phyloP scores from a whole-genome alignment of 768 basidiomycete genomes.

The Pholiota molesta region DNA sequence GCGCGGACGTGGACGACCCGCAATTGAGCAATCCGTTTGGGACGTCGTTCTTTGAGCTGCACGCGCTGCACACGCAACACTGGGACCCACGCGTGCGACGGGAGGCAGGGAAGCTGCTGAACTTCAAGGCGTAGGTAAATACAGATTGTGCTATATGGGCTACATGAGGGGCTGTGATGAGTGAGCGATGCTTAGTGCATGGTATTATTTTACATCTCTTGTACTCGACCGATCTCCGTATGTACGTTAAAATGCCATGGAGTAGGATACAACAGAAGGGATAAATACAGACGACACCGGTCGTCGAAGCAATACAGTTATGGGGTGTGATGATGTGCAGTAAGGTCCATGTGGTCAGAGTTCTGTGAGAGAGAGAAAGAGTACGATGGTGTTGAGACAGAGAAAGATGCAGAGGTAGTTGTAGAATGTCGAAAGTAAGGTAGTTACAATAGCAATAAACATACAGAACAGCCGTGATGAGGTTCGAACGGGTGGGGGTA shows the following conservation, averaged over 20 bases:
- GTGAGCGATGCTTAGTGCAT: constrained; percentile 14
- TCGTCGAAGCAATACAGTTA: constrained; percentile 24
- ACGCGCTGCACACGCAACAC: constrained; percentile 61
- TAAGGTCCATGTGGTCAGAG: constrained; percentile 20
- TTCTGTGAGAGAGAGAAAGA: constrained; percentile 1
- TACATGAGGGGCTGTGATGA: neutral
- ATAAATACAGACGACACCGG: constrained; percentile 29
- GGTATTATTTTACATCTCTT: constrained; percentile 25
- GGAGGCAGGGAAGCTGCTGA: constrained; percentile 62
- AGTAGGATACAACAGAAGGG: constrained; percentile 17
- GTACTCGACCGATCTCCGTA: constrained; percentile 17
- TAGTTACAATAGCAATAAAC: constrained; percentile 32
- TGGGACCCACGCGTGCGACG: constrained; percentile 69
- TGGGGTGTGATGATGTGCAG: constrained; percentile 15
- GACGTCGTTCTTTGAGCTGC: constrained; percentile 85
- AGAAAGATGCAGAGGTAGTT: constrained; percentile 4
- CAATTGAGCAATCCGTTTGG: constrained; percentile 82
- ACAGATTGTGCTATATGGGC: constrained; percentile 7
- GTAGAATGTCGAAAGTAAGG: constrained; percentile 17
- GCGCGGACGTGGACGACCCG: constrained; percentile 87
- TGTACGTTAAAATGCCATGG: constrained; percentile 18
- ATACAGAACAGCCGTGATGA: constrained; percentile 24
- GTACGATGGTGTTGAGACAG: constrained; percentile 3
- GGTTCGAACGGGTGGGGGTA: constrained; percentile 18
- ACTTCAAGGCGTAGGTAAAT: constrained; percentile 32